A percentile compares a stretch with the other conserved stretches of the same genome.
Evolutionary conservation across 2,329 filamentous ascomycete genomes (phyloP).

Genomic region (Stemphylium vesicarium): DNA sequence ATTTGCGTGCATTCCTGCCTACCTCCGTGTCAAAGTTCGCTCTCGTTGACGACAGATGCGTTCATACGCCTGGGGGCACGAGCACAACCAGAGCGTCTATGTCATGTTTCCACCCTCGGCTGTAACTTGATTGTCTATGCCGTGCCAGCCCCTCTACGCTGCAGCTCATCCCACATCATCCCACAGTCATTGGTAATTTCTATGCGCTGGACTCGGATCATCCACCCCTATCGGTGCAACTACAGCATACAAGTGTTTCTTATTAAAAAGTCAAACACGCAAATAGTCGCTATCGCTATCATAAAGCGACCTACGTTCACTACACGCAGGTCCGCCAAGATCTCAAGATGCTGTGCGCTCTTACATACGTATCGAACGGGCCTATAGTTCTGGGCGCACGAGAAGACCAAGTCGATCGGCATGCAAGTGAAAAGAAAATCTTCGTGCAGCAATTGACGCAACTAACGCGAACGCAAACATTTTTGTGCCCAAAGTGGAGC

Average conservation of each 20-base stretch:
- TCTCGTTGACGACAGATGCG: slow-evolving; percentile 16
- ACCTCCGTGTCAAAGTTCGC: slow-evolving; percentile 7
- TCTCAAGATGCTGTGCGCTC: neutral
- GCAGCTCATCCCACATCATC: slow-evolving; percentile 31
- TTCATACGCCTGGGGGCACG: slow-evolving; percentile 37
- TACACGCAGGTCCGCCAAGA: neutral
- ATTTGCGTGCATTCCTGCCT: slow-evolving; percentile 1
- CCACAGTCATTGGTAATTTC: slow-evolving; percentile 31
- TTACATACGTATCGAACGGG: neutral
- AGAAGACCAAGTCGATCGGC: slow-evolving; percentile 25
- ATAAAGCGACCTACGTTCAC: neutral
- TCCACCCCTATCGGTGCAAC: slow-evolving; percentile 19
- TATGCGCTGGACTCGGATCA: slow-evolving; percentile 25
- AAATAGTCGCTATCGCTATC: neutral
- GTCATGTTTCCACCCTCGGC: slow-evolving; percentile 34
- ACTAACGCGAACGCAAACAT: slow-evolving; percentile 18
- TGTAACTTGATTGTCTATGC: slow-evolving; percentile 37
- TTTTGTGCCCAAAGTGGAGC: slow-evolving; percentile 28
- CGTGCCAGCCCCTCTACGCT: slow-evolving; percentile 45
- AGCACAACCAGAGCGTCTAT: slow-evolving; percentile 35
- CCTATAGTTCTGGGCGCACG: slow-evolving; percentile 8
- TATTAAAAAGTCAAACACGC: neutral
- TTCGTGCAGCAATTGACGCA: slow-evolving; percentile 32
- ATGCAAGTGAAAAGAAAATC: slow-evolving; percentile 36
- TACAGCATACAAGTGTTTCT: slow-evolving; percentile 12